Evolutionary conservation across 192 early-diverging fungal genomes (phyloP).

Genomic region (Coemansia sp.): DNA sequence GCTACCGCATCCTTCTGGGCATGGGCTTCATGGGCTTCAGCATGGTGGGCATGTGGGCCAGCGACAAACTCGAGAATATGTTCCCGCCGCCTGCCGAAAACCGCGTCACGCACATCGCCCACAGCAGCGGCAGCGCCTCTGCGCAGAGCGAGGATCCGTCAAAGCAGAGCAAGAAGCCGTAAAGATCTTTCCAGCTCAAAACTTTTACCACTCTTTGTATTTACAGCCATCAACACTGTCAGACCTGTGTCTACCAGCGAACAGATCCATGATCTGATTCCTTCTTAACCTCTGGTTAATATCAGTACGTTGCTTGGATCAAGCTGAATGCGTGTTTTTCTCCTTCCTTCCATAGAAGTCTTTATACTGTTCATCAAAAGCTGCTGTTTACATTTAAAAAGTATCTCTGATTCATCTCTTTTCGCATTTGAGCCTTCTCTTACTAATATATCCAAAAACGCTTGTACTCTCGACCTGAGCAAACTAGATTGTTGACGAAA

Average conservation of each 20-base stretch:
- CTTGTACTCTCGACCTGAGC: too few relatives aligned
- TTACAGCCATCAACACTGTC: too few relatives aligned
- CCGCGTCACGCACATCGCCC: constrained; percentile 35
- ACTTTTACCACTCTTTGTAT: too few relatives aligned
- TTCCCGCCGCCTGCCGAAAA: constrained; percentile 36
- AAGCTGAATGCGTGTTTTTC: background rate
- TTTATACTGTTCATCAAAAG: background rate
- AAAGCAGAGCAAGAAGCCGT: constrained; percentile 5
- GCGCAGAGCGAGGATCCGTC: constrained; percentile 3
- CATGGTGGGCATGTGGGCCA: constrained; percentile 50
- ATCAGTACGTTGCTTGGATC: too few relatives aligned
- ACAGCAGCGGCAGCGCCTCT: constrained; percentile 20
- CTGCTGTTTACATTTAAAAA: background rate
- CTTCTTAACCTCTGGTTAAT: too few relatives aligned
- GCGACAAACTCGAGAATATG: constrained; percentile 44
- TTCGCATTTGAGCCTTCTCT: too few relatives aligned
- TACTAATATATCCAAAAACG: too few relatives aligned
- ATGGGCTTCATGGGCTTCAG: constrained; percentile 55
- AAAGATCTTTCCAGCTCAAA: too few relatives aligned
- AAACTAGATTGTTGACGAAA: background rate
- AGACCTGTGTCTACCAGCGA: too few relatives aligned
- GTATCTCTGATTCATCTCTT: background rate
- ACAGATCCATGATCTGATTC: too few relatives aligned
- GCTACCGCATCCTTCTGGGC: constrained; percentile 49
- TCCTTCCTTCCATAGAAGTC: background rate